phyloP scores from a whole-genome alignment of 2,329 filamentous ascomycete species.

The Penicillium sclerotigenum region DNA sequence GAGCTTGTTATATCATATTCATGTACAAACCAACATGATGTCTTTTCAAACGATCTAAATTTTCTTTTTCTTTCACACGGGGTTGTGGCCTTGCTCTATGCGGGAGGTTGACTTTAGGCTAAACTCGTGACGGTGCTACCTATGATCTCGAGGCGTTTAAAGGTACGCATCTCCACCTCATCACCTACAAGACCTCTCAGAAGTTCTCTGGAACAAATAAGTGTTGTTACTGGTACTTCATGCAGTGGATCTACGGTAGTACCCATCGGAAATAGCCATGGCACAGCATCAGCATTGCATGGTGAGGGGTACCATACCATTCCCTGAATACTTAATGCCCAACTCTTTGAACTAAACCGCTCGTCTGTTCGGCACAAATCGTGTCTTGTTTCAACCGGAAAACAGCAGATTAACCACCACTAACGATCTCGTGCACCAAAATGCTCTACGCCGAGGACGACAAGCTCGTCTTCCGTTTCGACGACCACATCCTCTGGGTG shows the following conservation, averaged over 20 bases:
- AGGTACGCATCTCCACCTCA: conserved; percentile 2
- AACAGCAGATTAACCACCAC: neutral
- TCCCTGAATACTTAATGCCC: conserved; percentile 1
- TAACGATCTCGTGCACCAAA: neutral
- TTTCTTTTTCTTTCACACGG: neutral
- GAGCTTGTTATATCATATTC: neutral
- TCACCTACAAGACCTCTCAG: neutral
- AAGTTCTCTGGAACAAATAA: neutral
- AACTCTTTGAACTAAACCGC: neutral
- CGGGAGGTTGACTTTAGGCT: conserved; percentile 4
- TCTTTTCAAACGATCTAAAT: too few relatives aligned
- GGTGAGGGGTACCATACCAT: conserved; percentile 5
- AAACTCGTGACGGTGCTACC: neutral
- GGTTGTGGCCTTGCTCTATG: neutral
- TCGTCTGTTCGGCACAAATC: neutral
- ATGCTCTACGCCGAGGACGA: conserved; percentile 37
- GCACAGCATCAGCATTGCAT: neutral
- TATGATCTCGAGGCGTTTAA: conserved; percentile 5
- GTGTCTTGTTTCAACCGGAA: neutral
- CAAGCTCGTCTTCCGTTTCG: conserved; percentile 37
- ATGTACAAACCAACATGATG: neutral
- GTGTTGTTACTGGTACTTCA: neutral
- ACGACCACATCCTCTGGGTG: conserved; percentile 40
- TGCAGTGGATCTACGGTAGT: neutral
- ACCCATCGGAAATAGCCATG: conserved; percentile 1